A percentile compares a stretch with the other conserved stretches of the same genome.
Evolutionary conservation across 257 asterid species (phyloP).

Genomic region (Galeopsis tetrahit): DNA sequence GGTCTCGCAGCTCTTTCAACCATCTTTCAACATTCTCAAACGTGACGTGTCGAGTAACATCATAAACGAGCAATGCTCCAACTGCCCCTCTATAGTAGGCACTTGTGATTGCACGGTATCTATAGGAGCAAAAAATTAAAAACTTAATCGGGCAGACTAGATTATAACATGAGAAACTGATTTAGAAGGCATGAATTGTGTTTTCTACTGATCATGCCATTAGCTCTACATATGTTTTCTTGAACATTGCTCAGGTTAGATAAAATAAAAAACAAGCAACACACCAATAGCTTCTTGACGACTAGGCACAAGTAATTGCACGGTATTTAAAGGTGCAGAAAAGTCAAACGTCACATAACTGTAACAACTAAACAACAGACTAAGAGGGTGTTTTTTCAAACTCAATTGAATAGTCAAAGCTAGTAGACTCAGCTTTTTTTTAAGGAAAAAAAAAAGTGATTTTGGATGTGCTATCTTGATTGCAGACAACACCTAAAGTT

Average conservation of each 20-base stretch:
- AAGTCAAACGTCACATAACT: background rate
- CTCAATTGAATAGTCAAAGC: no score
- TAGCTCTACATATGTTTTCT: background rate
- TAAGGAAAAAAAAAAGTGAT: no score
- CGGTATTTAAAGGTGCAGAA: slow-evolving; percentile 47
- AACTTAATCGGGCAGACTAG: background rate
- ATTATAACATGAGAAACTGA: slow-evolving; percentile 7
- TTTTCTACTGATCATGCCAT: slow-evolving; percentile 3
- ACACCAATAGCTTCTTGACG: background rate
- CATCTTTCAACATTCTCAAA: slow-evolving; percentile 70
- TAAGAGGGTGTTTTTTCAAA: no score
- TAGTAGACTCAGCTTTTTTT: no score
- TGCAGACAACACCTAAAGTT: no score
- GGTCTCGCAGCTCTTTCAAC: slow-evolving; percentile 75
- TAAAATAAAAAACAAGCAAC: background rate
- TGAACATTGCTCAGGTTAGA: slow-evolving; percentile 2
- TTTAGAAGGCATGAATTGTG: background rate
- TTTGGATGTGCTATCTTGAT: no score
- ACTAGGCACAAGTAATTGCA: slow-evolving; percentile 69
- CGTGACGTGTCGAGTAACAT: slow-evolving; percentile 68
- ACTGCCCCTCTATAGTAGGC: slow-evolving; percentile 80
- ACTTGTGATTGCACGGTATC: slow-evolving; percentile 79
- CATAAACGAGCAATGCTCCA: slow-evolving; percentile 72
- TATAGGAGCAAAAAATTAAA: slow-evolving; percentile 23
- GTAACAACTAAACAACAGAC: slow-evolving; percentile 7